Evolutionary conservation across 176 grass and related monocot species (phyloP).

Genomic region (Stipa capillata): DNA sequence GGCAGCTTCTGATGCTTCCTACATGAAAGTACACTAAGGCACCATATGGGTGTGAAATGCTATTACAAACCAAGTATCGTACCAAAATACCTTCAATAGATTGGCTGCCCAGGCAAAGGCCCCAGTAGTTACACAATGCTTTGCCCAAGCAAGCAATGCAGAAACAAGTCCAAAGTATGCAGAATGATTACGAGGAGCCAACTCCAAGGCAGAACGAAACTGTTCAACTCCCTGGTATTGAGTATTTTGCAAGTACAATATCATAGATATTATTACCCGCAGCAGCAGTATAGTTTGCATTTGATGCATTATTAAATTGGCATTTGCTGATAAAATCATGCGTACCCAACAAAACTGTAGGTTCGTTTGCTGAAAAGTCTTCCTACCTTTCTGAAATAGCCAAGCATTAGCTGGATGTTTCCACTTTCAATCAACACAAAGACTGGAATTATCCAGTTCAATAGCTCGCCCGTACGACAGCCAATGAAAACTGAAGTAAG

Average conservation of each 20-base stretch:
- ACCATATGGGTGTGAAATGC: background rate
- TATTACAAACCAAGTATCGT: slow-evolving; percentile 17
- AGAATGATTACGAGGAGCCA: slow-evolving; percentile 71
- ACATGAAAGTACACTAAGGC: slow-evolving; percentile 11
- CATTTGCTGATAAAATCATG: slow-evolving; percentile 1
- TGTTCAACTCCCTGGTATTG: slow-evolving; percentile 74
- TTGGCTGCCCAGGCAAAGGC: slow-evolving; percentile 85
- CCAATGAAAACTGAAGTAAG: slow-evolving; percentile 33
- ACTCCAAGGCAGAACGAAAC: slow-evolving; percentile 65
- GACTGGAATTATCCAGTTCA: slow-evolving; percentile 74
- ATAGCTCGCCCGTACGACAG: slow-evolving; percentile 91
- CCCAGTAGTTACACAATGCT: slow-evolving; percentile 57
- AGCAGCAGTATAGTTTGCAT: background rate
- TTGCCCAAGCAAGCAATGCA: slow-evolving; percentile 80
- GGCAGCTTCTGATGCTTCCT: slow-evolving; percentile 81
- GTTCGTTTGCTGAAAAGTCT: background rate
- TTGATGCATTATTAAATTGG: background rate
- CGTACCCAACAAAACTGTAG: slow-evolving; percentile 3
- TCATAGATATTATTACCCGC: slow-evolving; percentile 3
- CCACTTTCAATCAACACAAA: slow-evolving; percentile 93
- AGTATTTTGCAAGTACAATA: slow-evolving; percentile 16
- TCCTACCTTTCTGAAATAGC: slow-evolving; percentile 91
- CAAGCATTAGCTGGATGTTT: slow-evolving; percentile 84
- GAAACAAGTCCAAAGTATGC: slow-evolving; percentile 84
- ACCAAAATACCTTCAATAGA: slow-evolving; percentile 68